Conservation (phyloP, 169 alveolate species). For the Eimeria zaria region DNA sequence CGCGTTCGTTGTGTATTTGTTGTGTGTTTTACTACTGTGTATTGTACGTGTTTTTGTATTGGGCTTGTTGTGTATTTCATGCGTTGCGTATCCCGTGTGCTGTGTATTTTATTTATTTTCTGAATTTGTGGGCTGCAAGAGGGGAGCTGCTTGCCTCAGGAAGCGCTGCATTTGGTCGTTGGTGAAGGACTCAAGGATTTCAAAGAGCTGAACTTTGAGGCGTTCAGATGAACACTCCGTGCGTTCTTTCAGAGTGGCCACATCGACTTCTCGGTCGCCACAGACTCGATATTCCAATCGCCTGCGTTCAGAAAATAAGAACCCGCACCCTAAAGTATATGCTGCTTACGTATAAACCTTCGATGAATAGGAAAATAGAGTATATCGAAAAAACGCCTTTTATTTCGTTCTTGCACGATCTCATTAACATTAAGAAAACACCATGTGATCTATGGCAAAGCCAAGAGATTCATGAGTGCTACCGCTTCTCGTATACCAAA, state of each 20-base stretch:
- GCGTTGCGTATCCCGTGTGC: too few relatives aligned
- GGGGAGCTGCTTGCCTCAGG: constrained; percentile 86
- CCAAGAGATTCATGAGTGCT: background rate
- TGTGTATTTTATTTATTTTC: too few relatives aligned
- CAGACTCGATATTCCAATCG: constrained; percentile 94
- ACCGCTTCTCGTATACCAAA: too few relatives aligned
- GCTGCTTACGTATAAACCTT: too few relatives aligned
- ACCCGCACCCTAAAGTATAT: background rate
- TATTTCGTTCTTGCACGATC: too few relatives aligned
- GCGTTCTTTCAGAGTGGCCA: constrained; percentile 92
- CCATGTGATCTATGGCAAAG: background rate
- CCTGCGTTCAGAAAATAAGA: constrained; percentile 46
- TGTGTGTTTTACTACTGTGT: too few relatives aligned
- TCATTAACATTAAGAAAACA: too few relatives aligned
- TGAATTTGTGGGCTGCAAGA: background rate
- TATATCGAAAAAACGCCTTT: too few relatives aligned
- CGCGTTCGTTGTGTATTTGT: too few relatives aligned
- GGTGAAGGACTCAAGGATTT: constrained; percentile 92
- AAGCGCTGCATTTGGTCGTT: constrained; percentile 94
- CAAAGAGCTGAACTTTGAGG: constrained; percentile 92
- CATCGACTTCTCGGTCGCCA: constrained; percentile 94
- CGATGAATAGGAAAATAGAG: too few relatives aligned
- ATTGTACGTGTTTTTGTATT: too few relatives aligned
- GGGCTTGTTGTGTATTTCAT: too few relatives aligned
- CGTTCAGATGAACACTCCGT: constrained; percentile 92